Evolutionary conservation across 768 basidiomycete genomes (phyloP), one percentile per base, ranked within the genome.

Genomic region (Sistotremastrum niveocremeum): DNA sequence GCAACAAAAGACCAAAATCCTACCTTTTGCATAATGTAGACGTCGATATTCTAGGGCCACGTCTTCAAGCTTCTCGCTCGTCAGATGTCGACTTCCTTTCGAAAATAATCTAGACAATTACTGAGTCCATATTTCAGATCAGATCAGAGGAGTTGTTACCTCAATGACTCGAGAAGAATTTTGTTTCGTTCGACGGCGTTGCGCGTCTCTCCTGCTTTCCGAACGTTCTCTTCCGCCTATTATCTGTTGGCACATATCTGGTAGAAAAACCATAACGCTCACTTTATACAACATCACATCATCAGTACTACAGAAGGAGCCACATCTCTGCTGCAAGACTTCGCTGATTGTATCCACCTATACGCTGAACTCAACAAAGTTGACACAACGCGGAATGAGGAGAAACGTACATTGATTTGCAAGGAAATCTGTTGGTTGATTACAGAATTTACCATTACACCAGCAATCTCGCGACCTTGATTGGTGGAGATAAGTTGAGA

Each of bases 361-460:
- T 29, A 32, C 20, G 41, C n/a, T n/a, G 36, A 36, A 46, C 35
- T 35, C 10, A 9, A 34, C 39, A 12, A 12, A n/a, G 28, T n/a
- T 34, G 12, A 29, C 34, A 41, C 12, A 6, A 32, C 9, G 31
- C 34, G 2, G 35, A 31, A 45, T 12, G 43, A 43, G 48, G n/a
- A 5, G 5, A 20, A 9, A 61, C 84, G 55, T 61, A 93, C 91
- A 52, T 87, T 90, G 44, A 91, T 86, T 59, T 98, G 91, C 58
- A 94, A 89, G 20, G 87, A 87, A 53, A 98, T 98, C 60, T 99
- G 95, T 58, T 94, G 90, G 61, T 99, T 88, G 53, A 99, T 98
- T 53, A 99, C 77, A 33, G 93, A 81, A 51, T 94, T 98, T 7
- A 98, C 93, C 37, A 99, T 65, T 8, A 81, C 81, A 52, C 88